Percentiles rank a stretch among this genome's conserved stretches.
phyloP scores from a whole-genome alignment of 371 early-diverging fungal species.

The Mucor lusitanicus region DNA sequence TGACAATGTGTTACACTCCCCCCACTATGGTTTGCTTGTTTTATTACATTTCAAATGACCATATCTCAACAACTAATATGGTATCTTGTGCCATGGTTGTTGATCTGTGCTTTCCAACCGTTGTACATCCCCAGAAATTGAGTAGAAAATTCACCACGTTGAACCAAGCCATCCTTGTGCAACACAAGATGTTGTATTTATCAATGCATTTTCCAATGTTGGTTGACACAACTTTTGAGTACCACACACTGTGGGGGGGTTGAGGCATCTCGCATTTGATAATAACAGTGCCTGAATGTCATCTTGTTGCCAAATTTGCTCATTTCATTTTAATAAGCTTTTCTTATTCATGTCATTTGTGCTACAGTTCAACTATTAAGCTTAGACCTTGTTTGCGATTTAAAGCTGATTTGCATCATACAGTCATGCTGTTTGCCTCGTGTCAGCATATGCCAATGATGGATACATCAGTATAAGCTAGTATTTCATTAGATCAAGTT shows the following conservation, averaged over 20 bases:
- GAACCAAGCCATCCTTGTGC: background rate
- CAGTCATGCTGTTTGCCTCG: background rate
- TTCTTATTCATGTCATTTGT: background rate
- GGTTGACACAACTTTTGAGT: background rate
- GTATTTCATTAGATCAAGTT: background rate
- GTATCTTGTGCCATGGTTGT: background rate
- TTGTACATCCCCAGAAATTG: conserved; percentile 4
- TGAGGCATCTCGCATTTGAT: background rate
- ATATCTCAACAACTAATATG: background rate
- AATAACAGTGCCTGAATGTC: background rate
- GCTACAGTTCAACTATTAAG: background rate
- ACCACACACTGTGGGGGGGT: background rate
- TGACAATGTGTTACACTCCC: background rate
- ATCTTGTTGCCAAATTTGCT: background rate
- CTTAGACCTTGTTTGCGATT: background rate
- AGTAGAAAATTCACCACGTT: background rate
- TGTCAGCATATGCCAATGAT: background rate
- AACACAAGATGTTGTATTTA: background rate
- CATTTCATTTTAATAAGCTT: background rate
- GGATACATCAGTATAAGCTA: background rate
- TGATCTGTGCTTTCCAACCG: conserved; percentile 9
- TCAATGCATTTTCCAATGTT: background rate
- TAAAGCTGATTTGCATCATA: background rate
- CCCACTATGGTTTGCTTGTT: conserved; percentile 14
- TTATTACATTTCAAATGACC: conserved; percentile 6